phyloP scores from a whole-genome alignment of 257 asterid genomes.

The Eustoma russellianum region DNA sequence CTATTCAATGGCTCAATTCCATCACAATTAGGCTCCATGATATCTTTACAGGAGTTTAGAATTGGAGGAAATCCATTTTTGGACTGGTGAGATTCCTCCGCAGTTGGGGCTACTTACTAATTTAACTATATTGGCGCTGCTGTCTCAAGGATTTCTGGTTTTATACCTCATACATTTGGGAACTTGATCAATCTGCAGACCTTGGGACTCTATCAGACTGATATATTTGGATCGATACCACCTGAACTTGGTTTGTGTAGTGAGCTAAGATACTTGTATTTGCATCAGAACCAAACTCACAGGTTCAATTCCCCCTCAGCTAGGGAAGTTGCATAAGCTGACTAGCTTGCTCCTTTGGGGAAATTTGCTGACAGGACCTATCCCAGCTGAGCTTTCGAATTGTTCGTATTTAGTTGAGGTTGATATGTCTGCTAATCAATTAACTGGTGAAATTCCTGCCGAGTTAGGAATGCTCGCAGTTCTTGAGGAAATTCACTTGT shows the following conservation, averaged over 20 bases:
- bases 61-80: constrained; percentile 71
- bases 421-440: constrained; percentile 61
- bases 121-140: constrained; percentile 82
- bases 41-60: constrained; percentile 72
- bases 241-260: constrained; percentile 55
- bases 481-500: constrained; percentile 77
- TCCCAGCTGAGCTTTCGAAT: constrained; percentile 54
- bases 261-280: constrained; percentile 60
- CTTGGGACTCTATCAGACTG: constrained; percentile 63
- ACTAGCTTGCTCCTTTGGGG: constrained; percentile 90
- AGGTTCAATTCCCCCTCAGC: constrained; percentile 56
- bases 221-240: constrained; percentile 70
- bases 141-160: constrained; percentile 72
- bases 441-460: constrained; percentile 65
- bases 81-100: constrained; percentile 63
- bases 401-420: constrained; percentile 67
- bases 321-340: constrained; percentile 62
- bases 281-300: constrained; percentile 81
- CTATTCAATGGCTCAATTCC: constrained; percentile 72
- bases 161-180: constrained; percentile 69
- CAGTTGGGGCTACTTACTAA: constrained; percentile 61
- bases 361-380: constrained; percentile 50
- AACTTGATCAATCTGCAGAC: constrained; percentile 64
- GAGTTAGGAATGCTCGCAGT: constrained; percentile 47
- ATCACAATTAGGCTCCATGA: constrained; percentile 47